A percentile compares a stretch with the other conserved stretches of the same genome.
phyloP scores from a whole-genome alignment of 2,329 filamentous ascomycete genomes.

The Scytalidium lignicola region DNA sequence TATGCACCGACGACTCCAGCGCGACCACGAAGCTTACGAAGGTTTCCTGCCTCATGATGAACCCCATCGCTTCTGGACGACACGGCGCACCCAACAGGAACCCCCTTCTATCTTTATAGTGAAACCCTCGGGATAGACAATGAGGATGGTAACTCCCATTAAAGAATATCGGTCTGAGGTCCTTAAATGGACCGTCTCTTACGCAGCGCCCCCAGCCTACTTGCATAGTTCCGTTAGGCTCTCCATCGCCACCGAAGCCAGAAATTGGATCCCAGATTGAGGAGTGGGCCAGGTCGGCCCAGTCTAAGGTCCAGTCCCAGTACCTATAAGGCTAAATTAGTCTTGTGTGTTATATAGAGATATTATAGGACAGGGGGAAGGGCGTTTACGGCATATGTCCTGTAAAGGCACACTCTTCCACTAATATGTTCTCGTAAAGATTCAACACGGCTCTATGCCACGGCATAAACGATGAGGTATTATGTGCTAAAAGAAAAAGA shows the following conservation, averaged over 20 bases:
- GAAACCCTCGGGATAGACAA: constrained; percentile 24
- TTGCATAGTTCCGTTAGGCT: constrained; percentile 6
- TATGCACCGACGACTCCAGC: constrained; percentile 25
- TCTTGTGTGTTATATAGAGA: not conserved
- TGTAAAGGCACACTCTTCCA: constrained; percentile 22
- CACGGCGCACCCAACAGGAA: constrained; percentile 3
- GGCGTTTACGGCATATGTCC: constrained; percentile 3
- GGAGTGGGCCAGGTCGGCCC: constrained; percentile 8
- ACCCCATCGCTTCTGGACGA: constrained; percentile 9
- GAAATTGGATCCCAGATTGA: constrained; percentile 8
- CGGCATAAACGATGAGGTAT: constrained; percentile 26
- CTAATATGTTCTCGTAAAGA: constrained; percentile 25
- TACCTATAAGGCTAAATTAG: constrained; percentile 13
- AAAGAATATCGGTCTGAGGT: constrained; percentile 15
- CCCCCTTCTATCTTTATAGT: constrained; percentile 5
- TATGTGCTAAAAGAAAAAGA: constrained; percentile 21
- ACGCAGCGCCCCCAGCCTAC: constrained; percentile 16
- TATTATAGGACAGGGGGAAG: not conserved
- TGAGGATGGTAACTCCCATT: constrained; percentile 12
- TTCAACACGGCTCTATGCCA: constrained; percentile 33
- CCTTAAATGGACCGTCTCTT: constrained; percentile 21
- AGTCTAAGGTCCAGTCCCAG: constrained; percentile 33
- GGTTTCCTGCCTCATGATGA: constrained; percentile 6
- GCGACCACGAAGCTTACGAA: constrained; percentile 13
- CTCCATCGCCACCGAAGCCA: constrained; percentile 29